phyloP scores from a whole-genome alignment of 257 asterid genomes.

The Capsicum rhomboideum region DNA sequence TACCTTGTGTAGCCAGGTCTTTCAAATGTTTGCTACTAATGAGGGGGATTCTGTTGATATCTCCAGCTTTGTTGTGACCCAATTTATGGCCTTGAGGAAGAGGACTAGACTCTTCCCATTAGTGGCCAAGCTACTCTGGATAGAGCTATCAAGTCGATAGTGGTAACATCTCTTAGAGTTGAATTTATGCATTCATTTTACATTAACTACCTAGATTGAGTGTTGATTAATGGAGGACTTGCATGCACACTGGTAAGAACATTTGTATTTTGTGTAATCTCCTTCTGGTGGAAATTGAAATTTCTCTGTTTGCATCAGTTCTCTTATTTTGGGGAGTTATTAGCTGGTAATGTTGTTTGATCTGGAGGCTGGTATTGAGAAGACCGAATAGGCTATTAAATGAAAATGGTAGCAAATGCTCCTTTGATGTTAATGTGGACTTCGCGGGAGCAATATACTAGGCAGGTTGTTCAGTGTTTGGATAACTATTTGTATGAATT shows the following conservation, averaged over 20 bases:
- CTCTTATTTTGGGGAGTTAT: not conserved
- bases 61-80: not conserved
- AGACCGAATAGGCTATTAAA: not conserved
- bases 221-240: not conserved
- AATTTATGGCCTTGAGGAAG: not conserved
- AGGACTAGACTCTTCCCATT: not conserved
- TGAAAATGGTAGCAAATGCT: not conserved
- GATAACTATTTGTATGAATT: not conserved
- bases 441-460: not conserved
- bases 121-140: not conserved
- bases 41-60: not conserved
- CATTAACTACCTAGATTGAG: not conserved
- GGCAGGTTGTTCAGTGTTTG: not conserved
- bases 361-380: not conserved
- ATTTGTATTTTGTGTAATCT: not conserved
- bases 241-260: not conserved
- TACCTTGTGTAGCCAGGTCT: not conserved
- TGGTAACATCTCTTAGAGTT: not conserved
- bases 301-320: not conserved
- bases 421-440: not conserved
- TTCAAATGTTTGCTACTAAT: not conserved
- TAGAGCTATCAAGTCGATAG: not conserved
- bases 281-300: not conserved
- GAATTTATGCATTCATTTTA: not conserved
- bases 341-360: not conserved